Evolutionary conservation across 2,329 filamentous ascomycete genomes (phyloP).

Genomic region (Macrophomina tecta): DNA sequence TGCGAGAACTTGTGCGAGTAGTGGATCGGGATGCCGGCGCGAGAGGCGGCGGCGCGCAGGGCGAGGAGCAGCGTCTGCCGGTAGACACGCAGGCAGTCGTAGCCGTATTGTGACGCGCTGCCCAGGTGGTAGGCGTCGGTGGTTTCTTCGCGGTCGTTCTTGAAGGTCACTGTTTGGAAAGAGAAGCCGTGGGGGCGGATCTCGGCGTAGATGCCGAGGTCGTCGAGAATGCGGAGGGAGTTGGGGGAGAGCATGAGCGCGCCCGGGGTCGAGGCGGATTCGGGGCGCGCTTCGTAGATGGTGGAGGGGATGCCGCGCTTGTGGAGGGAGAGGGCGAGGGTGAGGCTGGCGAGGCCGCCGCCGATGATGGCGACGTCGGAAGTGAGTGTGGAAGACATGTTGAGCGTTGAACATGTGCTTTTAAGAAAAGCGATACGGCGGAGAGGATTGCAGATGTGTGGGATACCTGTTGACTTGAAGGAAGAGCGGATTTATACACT

Average conservation of each 20-base stretch:
- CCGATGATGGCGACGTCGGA: constrained; percentile 53
- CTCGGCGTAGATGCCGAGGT: constrained; percentile 54
- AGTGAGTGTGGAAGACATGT: constrained; percentile 11
- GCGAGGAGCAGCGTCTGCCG: constrained; percentile 58
- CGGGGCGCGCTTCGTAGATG: constrained; percentile 35
- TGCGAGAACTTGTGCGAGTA: constrained; percentile 57
- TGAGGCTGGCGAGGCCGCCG: constrained; percentile 56
- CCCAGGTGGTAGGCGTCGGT: constrained; percentile 57
- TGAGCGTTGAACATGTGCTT: not conserved
- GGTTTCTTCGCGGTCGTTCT: constrained; percentile 44
- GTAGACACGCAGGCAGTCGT: constrained; percentile 60
- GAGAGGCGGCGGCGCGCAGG: constrained; percentile 49
- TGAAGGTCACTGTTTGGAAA: constrained; percentile 58
- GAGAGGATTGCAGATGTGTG: not conserved
- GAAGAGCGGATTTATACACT: not conserved
- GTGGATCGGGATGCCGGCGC: constrained; percentile 49
- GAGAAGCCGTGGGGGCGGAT: constrained; percentile 54
- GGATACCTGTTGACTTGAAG: not conserved
- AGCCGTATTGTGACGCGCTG: constrained; percentile 55
- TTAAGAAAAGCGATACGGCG: not conserved
- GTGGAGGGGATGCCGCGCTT: constrained; percentile 56
- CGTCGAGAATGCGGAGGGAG: constrained; percentile 59
- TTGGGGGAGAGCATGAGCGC: constrained; percentile 66
- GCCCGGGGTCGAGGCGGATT: constrained; percentile 43
- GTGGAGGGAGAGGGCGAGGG: constrained; percentile 61